A percentile compares a stretch with the other conserved stretches of the same genome.
Conservation (phyloP, 2,329 filamentous ascomycete species). For the Monilinia fructicola region DNA sequence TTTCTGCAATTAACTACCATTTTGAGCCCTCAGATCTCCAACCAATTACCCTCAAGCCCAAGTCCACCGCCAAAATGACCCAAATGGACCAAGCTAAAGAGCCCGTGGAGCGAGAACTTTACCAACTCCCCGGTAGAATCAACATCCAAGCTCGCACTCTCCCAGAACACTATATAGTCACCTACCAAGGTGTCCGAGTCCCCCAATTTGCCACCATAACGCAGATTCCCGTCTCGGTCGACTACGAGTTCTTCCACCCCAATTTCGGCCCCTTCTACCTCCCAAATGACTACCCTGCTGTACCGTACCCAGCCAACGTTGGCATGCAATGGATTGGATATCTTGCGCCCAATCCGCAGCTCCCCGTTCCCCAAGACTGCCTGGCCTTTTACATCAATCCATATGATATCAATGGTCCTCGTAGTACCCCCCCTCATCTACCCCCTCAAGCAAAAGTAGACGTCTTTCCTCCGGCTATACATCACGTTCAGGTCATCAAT, state of each 20-base stretch:
- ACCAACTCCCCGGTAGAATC: not conserved
- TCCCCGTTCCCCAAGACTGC: not conserved
- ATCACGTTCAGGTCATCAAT: not conserved
- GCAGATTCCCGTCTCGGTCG: not conserved
- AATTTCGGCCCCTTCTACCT: not conserved
- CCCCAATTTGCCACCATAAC: not conserved
- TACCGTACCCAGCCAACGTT: not conserved
- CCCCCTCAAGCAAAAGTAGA: rapidly evolving
- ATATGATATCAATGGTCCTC: slow-evolving; percentile 5
- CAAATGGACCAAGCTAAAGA: not conserved
- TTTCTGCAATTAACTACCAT: too few relatives aligned
- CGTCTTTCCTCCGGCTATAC: not conserved
- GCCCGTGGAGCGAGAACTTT: not conserved
- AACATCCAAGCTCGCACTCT: not conserved
- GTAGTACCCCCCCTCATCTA: not conserved
- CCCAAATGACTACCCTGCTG: not conserved
- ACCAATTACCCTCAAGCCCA: rapidly evolving
- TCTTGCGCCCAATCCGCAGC: not conserved
- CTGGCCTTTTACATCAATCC: not conserved
- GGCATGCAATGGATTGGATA: slow-evolving; percentile 4
- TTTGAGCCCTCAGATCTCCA: rapidly evolving
- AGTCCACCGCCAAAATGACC: not conserved
- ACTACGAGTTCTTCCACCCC: not conserved
- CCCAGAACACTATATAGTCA: not conserved
- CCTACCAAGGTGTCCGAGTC: not conserved